Base-by-base conservation (phyloP, 2,329 filamentous ascomycete genomes). In the Colletotrichum paranaense region DNA sequence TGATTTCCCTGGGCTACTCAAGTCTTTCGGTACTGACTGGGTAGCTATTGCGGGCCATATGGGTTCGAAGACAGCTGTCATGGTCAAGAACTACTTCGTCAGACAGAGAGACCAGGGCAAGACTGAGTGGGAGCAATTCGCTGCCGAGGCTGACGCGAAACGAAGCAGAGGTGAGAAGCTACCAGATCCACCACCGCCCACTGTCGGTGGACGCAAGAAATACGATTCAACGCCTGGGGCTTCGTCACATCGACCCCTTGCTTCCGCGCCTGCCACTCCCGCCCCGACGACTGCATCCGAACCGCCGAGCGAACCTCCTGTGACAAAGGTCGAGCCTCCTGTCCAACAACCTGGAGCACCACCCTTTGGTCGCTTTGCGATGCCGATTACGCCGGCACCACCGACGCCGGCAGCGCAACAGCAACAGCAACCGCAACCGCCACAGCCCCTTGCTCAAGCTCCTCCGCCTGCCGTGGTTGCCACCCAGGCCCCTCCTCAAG, bases 1-100 rank as follows among this genome's bases (percentile, higher is more conserved):
- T 59, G 94, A 95, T 78, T 97, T 97, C 81, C 91, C 92, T 46
- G 89, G 88, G 68, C 87, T 95, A 71, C 86, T 97, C 59, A 88
- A 87, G 63, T 89, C 94, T 67, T 96, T 95, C 83, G 94, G 94
- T 71, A 94, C 92, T 19, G 93, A 97, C 80, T 97, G 93, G 90
- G 85, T 86, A 62, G 90, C 89, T 5, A 96, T 96, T 81, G 92
- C 94, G 53, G 87, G 87, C 64, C 91, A 94, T 77, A 95, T 97
- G 92, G 92, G 92, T 62, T 94, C 93, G 5, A 96, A 96, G 83
- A 96, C 94, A 22, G 89, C 92, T 68, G 93, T 93, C n/a, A 97
- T 97, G 94, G 91, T 93, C 28, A 92, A 92, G 78, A 93, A 93
- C 77, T 93, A 92, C 78, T 93, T 89, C 76, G 86, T 88, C 28